Percentiles rank a stretch among this genome's conserved stretches.
phyloP scores from a whole-genome alignment of 75 land plant genomes.

The Cupressus sempervirens region DNA sequence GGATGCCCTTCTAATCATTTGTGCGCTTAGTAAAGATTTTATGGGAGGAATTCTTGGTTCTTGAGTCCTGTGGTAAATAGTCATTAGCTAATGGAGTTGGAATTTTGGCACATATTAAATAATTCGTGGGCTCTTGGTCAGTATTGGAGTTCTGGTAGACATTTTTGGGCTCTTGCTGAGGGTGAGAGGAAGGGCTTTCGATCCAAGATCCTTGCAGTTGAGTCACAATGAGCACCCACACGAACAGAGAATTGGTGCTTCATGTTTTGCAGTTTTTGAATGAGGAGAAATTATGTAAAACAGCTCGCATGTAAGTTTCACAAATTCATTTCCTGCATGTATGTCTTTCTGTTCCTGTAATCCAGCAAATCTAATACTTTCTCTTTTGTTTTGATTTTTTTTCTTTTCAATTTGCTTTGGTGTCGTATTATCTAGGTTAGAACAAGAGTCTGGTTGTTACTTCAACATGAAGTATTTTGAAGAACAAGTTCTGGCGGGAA shows the following conservation, averaged over 20 bases:
- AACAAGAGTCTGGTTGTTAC: background rate
- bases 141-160: no score
- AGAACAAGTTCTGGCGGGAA: conserved; percentile 9
- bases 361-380: background rate
- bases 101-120: no score
- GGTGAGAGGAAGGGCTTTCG: background rate
- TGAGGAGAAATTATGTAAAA: background rate
- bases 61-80: no score
- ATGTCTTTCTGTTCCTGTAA: background rate
- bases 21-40: no score
- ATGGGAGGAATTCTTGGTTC: background rate
- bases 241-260: background rate
- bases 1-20: background rate
- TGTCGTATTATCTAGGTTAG: background rate
- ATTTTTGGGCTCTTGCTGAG: background rate
- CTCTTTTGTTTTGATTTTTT: background rate
- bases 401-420: background rate
- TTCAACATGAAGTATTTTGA: conserved; percentile 14
- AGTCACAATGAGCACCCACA: background rate
- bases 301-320: background rate
- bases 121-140: background rate
- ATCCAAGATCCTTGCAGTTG: background rate
- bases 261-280: background rate
- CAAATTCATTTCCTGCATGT: background rate
- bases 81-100: background rate